phyloP scores from a whole-genome alignment of 176 grass and related monocot genomes.

The Alloteropsis semialata region DNA sequence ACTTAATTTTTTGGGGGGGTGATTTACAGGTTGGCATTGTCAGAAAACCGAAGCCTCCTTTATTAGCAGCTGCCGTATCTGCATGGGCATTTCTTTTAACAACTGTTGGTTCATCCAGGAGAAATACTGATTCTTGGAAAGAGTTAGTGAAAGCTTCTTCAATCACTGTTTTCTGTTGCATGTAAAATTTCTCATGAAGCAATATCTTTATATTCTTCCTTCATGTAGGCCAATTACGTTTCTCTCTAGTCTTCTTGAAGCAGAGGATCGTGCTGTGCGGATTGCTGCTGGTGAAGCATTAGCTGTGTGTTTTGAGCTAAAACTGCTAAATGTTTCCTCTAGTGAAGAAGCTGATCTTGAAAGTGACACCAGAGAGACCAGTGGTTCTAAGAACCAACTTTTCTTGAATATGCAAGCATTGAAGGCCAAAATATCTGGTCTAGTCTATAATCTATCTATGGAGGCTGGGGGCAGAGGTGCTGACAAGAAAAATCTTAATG shows the following conservation, averaged over 20 bases:
- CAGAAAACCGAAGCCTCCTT: slow-evolving; percentile 8
- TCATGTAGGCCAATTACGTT: slow-evolving; percentile 16
- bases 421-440: slow-evolving; percentile 21
- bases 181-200: not conserved
- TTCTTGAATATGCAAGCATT: slow-evolving; percentile 24
- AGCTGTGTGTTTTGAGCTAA: slow-evolving; percentile 19
- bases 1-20: slow-evolving; percentile 22
- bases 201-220: not conserved
- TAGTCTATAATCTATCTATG: slow-evolving; percentile 14
- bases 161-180: not conserved
- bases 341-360: not conserved
- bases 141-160: slow-evolving; percentile 18
- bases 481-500: slow-evolving; percentile 30
- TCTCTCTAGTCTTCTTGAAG: slow-evolving; percentile 12
- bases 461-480: not conserved
- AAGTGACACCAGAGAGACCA: not conserved
- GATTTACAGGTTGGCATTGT: not conserved
- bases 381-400: slow-evolving; percentile 18
- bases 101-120: slow-evolving; percentile 9
- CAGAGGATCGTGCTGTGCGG: not conserved
- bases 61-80: slow-evolving; percentile 3
- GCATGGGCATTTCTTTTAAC: slow-evolving; percentile 24
- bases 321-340: slow-evolving; percentile 7
- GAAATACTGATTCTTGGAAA: slow-evolving; percentile 20
- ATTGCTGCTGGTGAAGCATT: slow-evolving; percentile 19